Conservation (phyloP, 1,139 yeast species). For the Lodderomyces beijingensis region DNA sequence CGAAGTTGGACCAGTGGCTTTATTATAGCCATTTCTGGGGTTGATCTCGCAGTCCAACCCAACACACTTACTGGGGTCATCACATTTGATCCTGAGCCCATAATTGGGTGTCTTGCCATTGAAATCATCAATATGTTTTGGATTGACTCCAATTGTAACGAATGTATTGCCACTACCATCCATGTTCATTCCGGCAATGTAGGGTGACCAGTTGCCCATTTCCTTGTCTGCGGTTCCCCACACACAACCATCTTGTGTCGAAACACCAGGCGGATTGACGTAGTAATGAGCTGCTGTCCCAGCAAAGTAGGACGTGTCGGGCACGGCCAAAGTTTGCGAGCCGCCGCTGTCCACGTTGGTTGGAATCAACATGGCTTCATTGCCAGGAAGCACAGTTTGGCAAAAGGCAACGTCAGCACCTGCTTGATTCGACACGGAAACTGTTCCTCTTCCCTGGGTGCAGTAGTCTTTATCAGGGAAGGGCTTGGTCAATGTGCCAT, state of each 20-base stretch:
- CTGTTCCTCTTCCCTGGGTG: slow-evolving; percentile 71
- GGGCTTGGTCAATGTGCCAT: slow-evolving; percentile 66
- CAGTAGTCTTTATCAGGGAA: slow-evolving; percentile 60
- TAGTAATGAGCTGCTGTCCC: slow-evolving; percentile 84
- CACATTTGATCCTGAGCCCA: slow-evolving; percentile 74
- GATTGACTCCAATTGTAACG: slow-evolving; percentile 89
- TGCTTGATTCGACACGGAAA: slow-evolving; percentile 54
- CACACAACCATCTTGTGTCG: slow-evolving; percentile 70
- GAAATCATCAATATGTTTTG: slow-evolving; percentile 68
- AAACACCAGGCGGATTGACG: slow-evolving; percentile 81
- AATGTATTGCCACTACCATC: slow-evolving; percentile 65
- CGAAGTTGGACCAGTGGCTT: slow-evolving; percentile 38
- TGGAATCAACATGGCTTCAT: slow-evolving; percentile 91
- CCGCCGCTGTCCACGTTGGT: slow-evolving; percentile 51
- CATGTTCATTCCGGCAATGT: slow-evolving; percentile 85
- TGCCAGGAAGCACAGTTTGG: slow-evolving; percentile 90
- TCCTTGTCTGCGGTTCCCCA: slow-evolving; percentile 75
- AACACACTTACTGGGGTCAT: slow-evolving; percentile 58
- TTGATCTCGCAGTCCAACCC: slow-evolving; percentile 80
- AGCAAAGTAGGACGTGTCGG: slow-evolving; percentile 71
- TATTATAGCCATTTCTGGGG: slow-evolving; percentile 60
- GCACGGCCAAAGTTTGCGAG: slow-evolving; percentile 65
- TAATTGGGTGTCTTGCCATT: slow-evolving; percentile 53
- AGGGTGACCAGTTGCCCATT: slow-evolving; percentile 88
- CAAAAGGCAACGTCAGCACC: slow-evolving; percentile 70